Conservation (phyloP, 2,329 filamentous ascomycete species). For the Cladosporium sp. region DNA sequence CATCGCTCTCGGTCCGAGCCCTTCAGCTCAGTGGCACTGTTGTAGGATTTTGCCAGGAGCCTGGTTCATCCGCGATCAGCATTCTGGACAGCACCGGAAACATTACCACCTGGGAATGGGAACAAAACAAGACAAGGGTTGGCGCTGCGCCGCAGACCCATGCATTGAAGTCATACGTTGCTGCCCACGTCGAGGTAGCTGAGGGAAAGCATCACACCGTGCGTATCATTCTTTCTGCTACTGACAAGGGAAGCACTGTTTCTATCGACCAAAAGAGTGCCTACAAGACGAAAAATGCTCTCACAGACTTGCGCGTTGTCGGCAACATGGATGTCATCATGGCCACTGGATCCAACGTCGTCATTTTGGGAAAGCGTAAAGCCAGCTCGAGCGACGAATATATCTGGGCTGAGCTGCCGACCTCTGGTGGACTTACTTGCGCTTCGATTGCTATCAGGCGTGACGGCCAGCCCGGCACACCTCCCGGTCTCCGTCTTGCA, state of each 20-base stretch:
- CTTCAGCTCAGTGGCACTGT: slow-evolving; percentile 30
- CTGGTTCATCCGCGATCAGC: slow-evolving; percentile 7
- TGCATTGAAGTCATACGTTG: not conserved
- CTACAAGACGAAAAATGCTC: slow-evolving; percentile 30
- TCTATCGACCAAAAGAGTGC: slow-evolving; percentile 33
- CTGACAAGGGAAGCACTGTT: slow-evolving; percentile 13
- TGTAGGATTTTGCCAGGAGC: slow-evolving; percentile 41
- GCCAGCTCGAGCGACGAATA: slow-evolving; percentile 32
- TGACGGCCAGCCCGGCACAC: slow-evolving; percentile 1
- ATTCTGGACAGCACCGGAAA: slow-evolving; percentile 32
- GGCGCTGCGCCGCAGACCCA: not conserved
- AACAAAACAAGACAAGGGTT: slow-evolving; percentile 11
- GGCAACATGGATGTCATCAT: slow-evolving; percentile 54
- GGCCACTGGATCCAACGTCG: slow-evolving; percentile 45
- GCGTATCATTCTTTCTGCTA: not conserved
- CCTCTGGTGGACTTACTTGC: slow-evolving; percentile 60
- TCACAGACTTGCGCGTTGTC: slow-evolving; percentile 39
- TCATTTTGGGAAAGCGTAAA: slow-evolving; percentile 55
- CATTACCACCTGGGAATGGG: slow-evolving; percentile 55
- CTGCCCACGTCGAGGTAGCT: not conserved
- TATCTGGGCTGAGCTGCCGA: slow-evolving; percentile 48
- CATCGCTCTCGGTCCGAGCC: slow-evolving; percentile 66
- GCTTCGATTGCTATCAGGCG: slow-evolving; percentile 48
- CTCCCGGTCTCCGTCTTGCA: slow-evolving; percentile 49
- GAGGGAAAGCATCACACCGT: not conserved